phyloP scores from a whole-genome alignment of 257 asterid genomes.

The Solanum sejunctum region DNA sequence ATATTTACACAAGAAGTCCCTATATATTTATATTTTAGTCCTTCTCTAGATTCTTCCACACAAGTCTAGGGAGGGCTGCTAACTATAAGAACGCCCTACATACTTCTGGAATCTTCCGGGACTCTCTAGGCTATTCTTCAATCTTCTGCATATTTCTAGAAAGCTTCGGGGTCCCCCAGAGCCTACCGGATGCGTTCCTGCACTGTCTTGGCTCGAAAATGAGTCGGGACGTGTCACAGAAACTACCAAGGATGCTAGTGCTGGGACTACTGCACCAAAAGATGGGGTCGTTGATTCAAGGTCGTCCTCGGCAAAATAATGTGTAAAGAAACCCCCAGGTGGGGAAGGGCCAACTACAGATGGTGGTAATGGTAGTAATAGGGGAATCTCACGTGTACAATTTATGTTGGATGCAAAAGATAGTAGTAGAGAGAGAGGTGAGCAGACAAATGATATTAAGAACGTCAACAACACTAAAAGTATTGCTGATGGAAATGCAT shows the following conservation, averaged over 20 bases:
- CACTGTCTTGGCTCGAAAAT: too few relatives aligned
- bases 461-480: conserved; percentile 13
- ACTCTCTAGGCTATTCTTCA: too few relatives aligned
- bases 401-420: conserved; percentile 74
- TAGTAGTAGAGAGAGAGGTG: conserved; percentile 21
- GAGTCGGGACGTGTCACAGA: neutral
- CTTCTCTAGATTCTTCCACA: too few relatives aligned
- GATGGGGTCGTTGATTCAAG: conserved; percentile 11
- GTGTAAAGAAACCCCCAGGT: conserved; percentile 49
- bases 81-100: too few relatives aligned
- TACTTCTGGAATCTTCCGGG: too few relatives aligned
- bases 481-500: conserved; percentile 20
- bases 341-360: conserved; percentile 28
- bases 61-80: too few relatives aligned
- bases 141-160: too few relatives aligned
- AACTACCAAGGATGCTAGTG: conserved; percentile 22
- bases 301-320: conserved; percentile 22
- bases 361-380: conserved; percentile 32
- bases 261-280: conserved; percentile 11
- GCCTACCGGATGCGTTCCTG: fast-evolving
- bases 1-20: too few relatives aligned
- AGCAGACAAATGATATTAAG: conserved; percentile 18
- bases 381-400: conserved; percentile 56
- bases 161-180: too few relatives aligned
- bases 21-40: too few relatives aligned